These are phyloP conservation scores for Eimeria tenella DNA, from an alignment of 169 alveolate species.

Conservation along the genomic window DNA sequence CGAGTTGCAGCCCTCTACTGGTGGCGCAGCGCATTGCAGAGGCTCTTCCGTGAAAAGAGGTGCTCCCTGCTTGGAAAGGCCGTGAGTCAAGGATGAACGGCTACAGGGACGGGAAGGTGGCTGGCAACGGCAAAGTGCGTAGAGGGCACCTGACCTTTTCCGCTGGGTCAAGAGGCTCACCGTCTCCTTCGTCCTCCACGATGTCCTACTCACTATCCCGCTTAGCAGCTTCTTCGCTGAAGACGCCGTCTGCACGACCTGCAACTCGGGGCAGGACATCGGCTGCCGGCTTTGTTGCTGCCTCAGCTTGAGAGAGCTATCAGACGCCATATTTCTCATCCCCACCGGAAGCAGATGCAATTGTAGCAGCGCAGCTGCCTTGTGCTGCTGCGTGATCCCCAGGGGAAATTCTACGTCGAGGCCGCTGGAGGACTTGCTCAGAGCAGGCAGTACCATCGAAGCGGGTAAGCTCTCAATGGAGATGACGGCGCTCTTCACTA, in stretches of 20 bases:
- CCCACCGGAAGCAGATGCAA: slow-evolving; percentile 9
- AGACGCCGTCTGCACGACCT: not conserved
- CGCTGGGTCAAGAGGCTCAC: not conserved
- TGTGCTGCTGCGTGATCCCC: not conserved
- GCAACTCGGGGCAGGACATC: slow-evolving; percentile 37
- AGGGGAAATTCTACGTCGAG: not conserved
- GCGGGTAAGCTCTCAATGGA: not conserved
- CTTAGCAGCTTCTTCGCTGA: slow-evolving; percentile 30
- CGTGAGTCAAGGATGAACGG: not conserved
- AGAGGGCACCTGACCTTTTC: not conserved
- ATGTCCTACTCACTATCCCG: not conserved
- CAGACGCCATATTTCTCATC: not conserved
- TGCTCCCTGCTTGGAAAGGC: not conserved
- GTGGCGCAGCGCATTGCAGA: slow-evolving; percentile 44
- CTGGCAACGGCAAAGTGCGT: not conserved
- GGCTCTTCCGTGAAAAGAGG: slow-evolving; percentile 47
- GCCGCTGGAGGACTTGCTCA: not conserved
- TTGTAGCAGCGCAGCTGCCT: not conserved
- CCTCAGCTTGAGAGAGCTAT: not conserved
- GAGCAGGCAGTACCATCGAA: not conserved
- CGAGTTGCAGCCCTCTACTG: not conserved
- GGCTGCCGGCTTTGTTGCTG: slow-evolving; percentile 8
- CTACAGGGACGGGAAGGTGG: not conserved
- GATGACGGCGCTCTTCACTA: slow-evolving; percentile 18
- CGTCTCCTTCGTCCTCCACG: not conserved